phyloP scores from a whole-genome alignment of 2,329 filamentous ascomycete genomes.

The Corinectria fuckeliana region DNA sequence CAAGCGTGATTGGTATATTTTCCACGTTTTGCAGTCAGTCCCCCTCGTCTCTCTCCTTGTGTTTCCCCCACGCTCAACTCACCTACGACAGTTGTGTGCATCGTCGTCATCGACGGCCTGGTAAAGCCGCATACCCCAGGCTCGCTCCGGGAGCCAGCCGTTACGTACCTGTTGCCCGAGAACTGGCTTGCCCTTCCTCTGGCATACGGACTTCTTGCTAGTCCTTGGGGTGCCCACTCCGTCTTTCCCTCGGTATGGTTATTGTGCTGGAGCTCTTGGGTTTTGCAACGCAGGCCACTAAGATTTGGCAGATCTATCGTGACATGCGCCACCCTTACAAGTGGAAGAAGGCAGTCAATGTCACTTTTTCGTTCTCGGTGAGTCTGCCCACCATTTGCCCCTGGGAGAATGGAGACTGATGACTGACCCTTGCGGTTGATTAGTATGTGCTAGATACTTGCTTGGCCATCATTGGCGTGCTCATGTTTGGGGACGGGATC shows the following conservation, averaged over 20 bases:
- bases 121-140: slow-evolving; percentile 81
- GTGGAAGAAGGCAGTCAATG: slow-evolving; percentile 75
- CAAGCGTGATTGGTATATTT: slow-evolving; percentile 90
- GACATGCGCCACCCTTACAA: slow-evolving; percentile 79
- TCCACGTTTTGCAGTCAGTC: slow-evolving; percentile 85
- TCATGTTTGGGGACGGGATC: slow-evolving; percentile 95
- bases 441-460: slow-evolving; percentile 80
- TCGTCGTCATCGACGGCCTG: slow-evolving; percentile 85
- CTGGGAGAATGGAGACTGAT: background rate
- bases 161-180: slow-evolving; percentile 80
- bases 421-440: background rate
- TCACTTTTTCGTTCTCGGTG: slow-evolving; percentile 86
- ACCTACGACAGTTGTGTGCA: slow-evolving; percentile 70
- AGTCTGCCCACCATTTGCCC: slow-evolving; percentile 38
- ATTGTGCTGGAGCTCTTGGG: no score
- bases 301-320: slow-evolving; percentile 57
- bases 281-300: background rate
- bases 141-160: slow-evolving; percentile 80
- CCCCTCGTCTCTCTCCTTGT: background rate
- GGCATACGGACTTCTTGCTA: slow-evolving; percentile 90
- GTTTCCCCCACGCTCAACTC: slow-evolving; percentile 5
- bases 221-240: slow-evolving; percentile 67
- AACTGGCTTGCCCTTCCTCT: slow-evolving; percentile 89
- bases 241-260: slow-evolving; percentile 77
- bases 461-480: slow-evolving; percentile 81